These are phyloP conservation scores for Ascochyta fabae DNA, from an alignment of 2,329 filamentous ascomycete genomes.

Conservation along the genomic window DNA sequence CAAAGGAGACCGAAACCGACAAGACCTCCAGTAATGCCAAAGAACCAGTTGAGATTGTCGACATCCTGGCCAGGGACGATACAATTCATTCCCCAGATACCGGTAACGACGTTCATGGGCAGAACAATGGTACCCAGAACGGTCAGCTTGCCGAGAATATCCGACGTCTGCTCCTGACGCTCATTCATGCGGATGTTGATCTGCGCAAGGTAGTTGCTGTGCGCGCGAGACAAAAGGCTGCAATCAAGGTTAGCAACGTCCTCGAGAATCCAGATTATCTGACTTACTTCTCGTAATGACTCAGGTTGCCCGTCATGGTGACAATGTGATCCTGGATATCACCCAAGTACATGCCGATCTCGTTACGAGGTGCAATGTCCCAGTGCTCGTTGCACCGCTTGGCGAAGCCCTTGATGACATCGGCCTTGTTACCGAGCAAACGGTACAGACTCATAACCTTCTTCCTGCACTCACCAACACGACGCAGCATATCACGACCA, in stretches of 20 bases:
- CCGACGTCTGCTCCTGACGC: constrained; percentile 91
- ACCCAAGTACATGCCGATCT: constrained; percentile 96
- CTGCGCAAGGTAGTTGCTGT: constrained; percentile 97
- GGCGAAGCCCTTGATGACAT: constrained; percentile 98
- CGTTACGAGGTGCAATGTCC: constrained; percentile 91
- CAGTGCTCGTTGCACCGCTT: constrained; percentile 98
- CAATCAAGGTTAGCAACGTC: constrained; percentile 19
- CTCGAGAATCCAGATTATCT: background rate
- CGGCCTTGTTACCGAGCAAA: constrained; percentile 93
- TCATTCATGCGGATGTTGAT: constrained; percentile 99
- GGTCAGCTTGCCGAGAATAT: constrained; percentile 92
- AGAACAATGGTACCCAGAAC: constrained; percentile 96
- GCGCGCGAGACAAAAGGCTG: constrained; percentile 86
- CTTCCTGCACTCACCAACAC: constrained; percentile 93
- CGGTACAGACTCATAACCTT: constrained; percentile 96
- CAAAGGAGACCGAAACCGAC: constrained; percentile 80
- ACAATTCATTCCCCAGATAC: constrained; percentile 95
- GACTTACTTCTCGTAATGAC: constrained; percentile 91
- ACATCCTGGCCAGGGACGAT: constrained; percentile 91
- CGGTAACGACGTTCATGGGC: constrained; percentile 98
- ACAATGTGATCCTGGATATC: constrained; percentile 99
- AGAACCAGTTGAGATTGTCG: constrained; percentile 67
- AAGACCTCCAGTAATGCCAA: constrained; percentile 71
- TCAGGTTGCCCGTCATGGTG: constrained; percentile 96
- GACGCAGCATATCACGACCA: constrained; percentile 83